Conservation (phyloP, 163 green algal genomes). For the Chlamydomonas reinhardtii region DNA sequence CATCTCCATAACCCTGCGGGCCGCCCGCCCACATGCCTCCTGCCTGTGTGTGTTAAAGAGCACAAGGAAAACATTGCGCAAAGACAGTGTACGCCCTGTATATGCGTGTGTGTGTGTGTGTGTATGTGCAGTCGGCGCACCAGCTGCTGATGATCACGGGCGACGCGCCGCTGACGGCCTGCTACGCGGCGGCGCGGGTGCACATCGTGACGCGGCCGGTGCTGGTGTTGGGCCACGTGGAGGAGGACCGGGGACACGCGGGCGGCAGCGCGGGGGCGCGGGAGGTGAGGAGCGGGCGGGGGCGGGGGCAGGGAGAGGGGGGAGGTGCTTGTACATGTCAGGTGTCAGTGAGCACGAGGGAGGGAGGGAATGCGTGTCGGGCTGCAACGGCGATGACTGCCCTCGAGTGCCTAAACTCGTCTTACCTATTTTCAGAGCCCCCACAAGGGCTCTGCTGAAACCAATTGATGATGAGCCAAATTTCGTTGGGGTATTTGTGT, state of each 20-base stretch:
- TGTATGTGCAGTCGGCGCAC: slow-evolving; percentile 76
- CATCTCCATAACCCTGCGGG: too few relatives aligned
- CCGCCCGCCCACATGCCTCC: too few relatives aligned
- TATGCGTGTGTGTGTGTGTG: too few relatives aligned
- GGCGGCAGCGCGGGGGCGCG: not conserved
- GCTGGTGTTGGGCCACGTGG: slow-evolving; percentile 70
- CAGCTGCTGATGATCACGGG: slow-evolving; percentile 99
- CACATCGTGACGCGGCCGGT: slow-evolving; percentile 80
- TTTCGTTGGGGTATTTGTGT: too few relatives aligned
- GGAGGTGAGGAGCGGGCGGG: slow-evolving; percentile 9
- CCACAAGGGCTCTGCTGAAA: not conserved
- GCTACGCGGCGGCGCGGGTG: slow-evolving; percentile 86
- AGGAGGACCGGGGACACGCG: slow-evolving; percentile 59
- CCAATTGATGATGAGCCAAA: not conserved
- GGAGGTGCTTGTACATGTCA: too few relatives aligned
- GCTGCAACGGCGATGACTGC: slow-evolving; percentile 5
- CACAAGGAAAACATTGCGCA: too few relatives aligned
- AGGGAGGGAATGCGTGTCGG: too few relatives aligned
- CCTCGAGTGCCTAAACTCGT: slow-evolving; percentile 9
- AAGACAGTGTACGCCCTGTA: too few relatives aligned
- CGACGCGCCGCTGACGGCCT: slow-evolving; percentile 95
- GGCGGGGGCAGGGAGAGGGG: not conserved
- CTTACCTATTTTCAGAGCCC: slow-evolving; percentile 32
- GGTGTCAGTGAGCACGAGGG: too few relatives aligned
- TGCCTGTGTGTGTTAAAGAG: too few relatives aligned